Base-by-base conservation (phyloP, 371 early-diverging fungal species). In the Mucor sp. region DNA sequence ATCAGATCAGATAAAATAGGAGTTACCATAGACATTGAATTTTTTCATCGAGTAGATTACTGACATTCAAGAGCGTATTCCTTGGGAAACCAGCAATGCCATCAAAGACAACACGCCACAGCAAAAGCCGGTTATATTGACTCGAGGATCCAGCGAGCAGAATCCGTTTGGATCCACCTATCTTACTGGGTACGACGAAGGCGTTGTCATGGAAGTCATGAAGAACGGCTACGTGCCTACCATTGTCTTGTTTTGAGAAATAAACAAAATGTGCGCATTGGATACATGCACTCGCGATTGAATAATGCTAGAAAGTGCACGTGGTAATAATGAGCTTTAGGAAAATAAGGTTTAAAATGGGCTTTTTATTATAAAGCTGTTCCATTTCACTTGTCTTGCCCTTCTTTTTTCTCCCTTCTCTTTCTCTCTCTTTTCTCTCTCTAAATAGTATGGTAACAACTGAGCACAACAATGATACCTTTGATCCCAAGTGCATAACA, bases 121-220 rank as follows among this genome's bases (percentile, higher is more conserved):
- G 44, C 71, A 73, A 41, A 79, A 77, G 50, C 89, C 89, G 0
- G 85, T 91, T 21, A 86, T 90, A 28, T 77, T 88, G 27, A 86
- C 87, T 27, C 82, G 90, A 3, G 87, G 88, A n/a, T 87, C 89
- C 3, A 87, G 82, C 43, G 86, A 87, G 21, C 88, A 90, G 55
- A 88, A 90, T 60, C 92, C 92, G 0, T 92, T 91, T 77, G 91
- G 90, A 27, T 82, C 86, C 0, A 90, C 90, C 4, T 81, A 82
- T 28, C 74, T 90, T 65, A 85, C 80, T 32, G 91, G 91, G 8
- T 85, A 86, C 58, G 85, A 87, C 59, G 87, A 88, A 43, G 87
- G 83, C 8, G 77, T 92, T 28, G 80, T 77, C 1, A 76, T 81
- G 77, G 82, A 86, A 67, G 82, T 88, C 3, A 88, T 87, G 83